phyloP scores from a whole-genome alignment of 495 filamentous ascomycete species.

The Annulohypoxylon maeteangense region DNA sequence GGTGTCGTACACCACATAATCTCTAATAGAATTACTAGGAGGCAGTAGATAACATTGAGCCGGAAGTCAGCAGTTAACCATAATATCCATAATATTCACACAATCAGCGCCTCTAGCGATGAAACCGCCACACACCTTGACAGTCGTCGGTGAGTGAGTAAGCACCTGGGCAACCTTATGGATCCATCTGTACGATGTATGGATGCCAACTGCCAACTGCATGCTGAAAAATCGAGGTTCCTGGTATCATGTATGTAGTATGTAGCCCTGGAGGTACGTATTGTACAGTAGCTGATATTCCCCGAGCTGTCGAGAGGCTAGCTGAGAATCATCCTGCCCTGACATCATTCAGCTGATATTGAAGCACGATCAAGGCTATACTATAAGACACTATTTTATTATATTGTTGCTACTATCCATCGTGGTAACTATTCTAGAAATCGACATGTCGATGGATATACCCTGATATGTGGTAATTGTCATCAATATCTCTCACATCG shows the following conservation, averaged over 20 bases:
- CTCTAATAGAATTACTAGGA: not conserved
- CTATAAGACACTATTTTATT: conserved; percentile 17
- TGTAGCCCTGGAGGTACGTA: too few relatives aligned
- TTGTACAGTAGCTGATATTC: not conserved
- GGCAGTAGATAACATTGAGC: not conserved
- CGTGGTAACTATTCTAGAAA: not conserved
- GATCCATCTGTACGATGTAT: not conserved
- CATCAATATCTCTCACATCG: conserved; percentile 10
- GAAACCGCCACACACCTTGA: conserved; percentile 19
- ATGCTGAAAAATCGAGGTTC: not conserved
- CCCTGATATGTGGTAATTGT: conserved; percentile 1
- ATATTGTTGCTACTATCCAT: conserved; percentile 17
- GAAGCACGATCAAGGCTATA: conserved; percentile 16
- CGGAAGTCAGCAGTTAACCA: conserved; percentile 6
- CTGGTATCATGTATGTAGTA: not conserved
- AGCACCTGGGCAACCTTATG: not conserved
- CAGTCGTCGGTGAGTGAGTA: conserved; percentile 34
- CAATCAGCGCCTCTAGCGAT: conserved; percentile 27
- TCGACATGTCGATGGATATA: conserved; percentile 2
- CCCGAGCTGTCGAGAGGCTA: conserved; percentile 18
- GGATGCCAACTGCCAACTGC: not conserved
- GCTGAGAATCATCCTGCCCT: conserved; percentile 35
- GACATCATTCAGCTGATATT: conserved; percentile 40
- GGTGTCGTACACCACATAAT: conserved; percentile 15
- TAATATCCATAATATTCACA: too few relatives aligned